Conservation (phyloP, 2,329 filamentous ascomycete genomes). For the Pseudocercospora cruenta region DNA sequence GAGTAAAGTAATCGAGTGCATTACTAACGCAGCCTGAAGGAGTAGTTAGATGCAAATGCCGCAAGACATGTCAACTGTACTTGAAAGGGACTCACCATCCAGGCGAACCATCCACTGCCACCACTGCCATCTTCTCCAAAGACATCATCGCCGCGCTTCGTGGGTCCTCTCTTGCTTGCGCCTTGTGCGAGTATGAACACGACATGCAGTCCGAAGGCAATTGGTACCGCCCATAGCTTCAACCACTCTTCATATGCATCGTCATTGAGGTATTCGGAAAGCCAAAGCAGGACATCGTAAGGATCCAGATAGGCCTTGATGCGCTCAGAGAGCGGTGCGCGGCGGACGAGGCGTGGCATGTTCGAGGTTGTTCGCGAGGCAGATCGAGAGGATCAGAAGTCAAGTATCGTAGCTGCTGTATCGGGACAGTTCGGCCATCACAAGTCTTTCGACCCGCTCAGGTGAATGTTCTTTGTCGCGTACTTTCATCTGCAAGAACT, state of each 20-base stretch:
- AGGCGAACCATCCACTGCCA: slow-evolving; percentile 68
- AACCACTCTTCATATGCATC: slow-evolving; percentile 83
- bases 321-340: slow-evolving; percentile 76
- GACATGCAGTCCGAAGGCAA: slow-evolving; percentile 78
- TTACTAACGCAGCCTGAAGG: slow-evolving; percentile 58
- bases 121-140: slow-evolving; percentile 62
- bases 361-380: not conserved
- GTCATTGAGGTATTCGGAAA: slow-evolving; percentile 90
- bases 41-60: not conserved
- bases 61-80: not conserved
- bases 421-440: not conserved
- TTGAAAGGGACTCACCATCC: slow-evolving; percentile 57
- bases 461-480: slow-evolving; percentile 2
- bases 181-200: slow-evolving; percentile 80
- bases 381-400: not conserved
- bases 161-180: slow-evolving; percentile 47
- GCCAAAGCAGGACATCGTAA: slow-evolving; percentile 85
- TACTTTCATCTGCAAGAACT: not conserved
- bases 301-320: slow-evolving; percentile 80
- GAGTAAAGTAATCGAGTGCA: slow-evolving; percentile 68
- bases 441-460: slow-evolving; percentile 5
- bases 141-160: slow-evolving; percentile 67
- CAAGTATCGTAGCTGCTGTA: not conserved
- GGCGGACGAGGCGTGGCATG: slow-evolving; percentile 82
- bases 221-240: slow-evolving; percentile 71